Evolutionary conservation across 345 rosid genomes (phyloP), one percentile per base, ranked within the genome.

Genomic region (Cardamine occulta): DNA sequence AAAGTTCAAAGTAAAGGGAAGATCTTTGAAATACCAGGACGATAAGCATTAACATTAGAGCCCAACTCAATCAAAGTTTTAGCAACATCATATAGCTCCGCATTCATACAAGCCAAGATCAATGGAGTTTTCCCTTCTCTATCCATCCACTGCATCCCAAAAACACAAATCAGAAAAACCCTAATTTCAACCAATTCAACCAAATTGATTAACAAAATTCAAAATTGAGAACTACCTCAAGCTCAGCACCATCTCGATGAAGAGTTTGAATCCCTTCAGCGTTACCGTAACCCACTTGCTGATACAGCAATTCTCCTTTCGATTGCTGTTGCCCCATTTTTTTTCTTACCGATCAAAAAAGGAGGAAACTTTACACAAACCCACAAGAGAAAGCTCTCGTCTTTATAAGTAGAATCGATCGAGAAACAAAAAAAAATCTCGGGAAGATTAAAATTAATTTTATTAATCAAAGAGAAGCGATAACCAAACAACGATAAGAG

Each of bases 241-340:
- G 94, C 62, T 91, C 84, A 0, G 96, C 99, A 74, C 99, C 98
- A 3, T 93, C 91, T 23, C 86, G 68, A 81, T 74, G 21, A 51
- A 95, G 98, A 63, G 82, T 26, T 84, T 87, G 90, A 85, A 92
- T 93, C 71, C 94, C 96, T 80, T 90, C 96, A 2, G 62, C 19
- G 78, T 90, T 93, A 31, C 93, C 96, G 32, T 84, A 82, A 74
- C 69, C 86, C 73, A 89, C 98, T 84, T 90, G 94, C 80, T 95
- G 88, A 67, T 74, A 88, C 72, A 95, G 82, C 83, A 93, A 80
- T 79, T 92, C 98, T 29, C 81, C 99, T 84, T 93, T 95, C 44
- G 98, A 92, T 86, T 88, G 98, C 51, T 86, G 91, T 75, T 87
- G 99, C 69, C 99, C 99, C 99, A 95, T 95, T 48, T 17, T 18